Evolutionary conservation across 1,284 basidiomycete genomes (phyloP), one percentile per base, ranked within the genome.

Genomic region (Austroboletus novae-zelandiae): DNA sequence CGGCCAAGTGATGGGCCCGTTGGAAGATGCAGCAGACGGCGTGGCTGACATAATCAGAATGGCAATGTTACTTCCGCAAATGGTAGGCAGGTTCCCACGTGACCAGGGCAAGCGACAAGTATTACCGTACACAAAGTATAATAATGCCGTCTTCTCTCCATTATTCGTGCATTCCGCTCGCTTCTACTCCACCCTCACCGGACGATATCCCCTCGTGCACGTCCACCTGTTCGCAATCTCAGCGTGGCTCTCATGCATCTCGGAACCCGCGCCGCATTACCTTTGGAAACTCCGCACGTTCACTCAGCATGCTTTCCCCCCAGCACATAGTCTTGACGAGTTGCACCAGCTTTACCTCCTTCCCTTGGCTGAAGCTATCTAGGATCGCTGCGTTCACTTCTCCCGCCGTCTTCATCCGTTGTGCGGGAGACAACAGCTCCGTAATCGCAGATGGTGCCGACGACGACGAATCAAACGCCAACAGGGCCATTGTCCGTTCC

Each of bases 321-420:
- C 92, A 98, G 36, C 78, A 83, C 62, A 96, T 77, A 61, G 98
- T 75, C 69, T 89, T 85, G 65, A 98, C 73, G 59, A 99, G 69
- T n/a, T 84, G 86, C 14, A 88, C 83, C 42, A 98, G 73, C 72
- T 96, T 98, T 41, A 94, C 91, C 63, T 96, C 91, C 65, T 89
- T 89, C 1, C 94, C 92, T 62, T 98, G 92, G 56, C 92, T 90
- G 57, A 95, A 78, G 62, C 86, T 90, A 59, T 94, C 91, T 58
- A 99, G 75, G 51, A 99, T 96, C 23, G 96, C 95, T 0, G 92
- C 88, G 65, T 99, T 99, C 61, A 99, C 85, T 71, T 97, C 90
- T 15, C 86, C 90, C 10, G 96, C 95, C 10, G 95, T 97, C 71
- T 89, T 89, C 79, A 93, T 80, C 29, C 97, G 80, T 66, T 98